Evolutionary conservation across 108 stramenopile species (phyloP).

Genomic region (Pseudonitzschia delicatissima): DNA sequence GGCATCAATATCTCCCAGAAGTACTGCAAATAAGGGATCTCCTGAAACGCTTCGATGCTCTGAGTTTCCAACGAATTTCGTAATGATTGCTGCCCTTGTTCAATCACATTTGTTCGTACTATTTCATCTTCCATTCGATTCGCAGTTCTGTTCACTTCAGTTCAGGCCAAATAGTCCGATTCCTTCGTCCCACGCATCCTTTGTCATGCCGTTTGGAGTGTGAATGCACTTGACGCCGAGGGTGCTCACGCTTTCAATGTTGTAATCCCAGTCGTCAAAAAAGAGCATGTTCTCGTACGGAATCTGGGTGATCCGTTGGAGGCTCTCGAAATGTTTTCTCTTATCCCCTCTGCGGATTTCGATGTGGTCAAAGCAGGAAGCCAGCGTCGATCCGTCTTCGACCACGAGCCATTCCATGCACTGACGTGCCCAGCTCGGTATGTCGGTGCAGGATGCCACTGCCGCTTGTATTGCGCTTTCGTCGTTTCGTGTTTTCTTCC

Average conservation of each 20-base stretch:
- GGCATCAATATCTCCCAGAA: too few relatives aligned
- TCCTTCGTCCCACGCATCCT: constrained; percentile 55
- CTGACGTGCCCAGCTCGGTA: constrained; percentile 64
- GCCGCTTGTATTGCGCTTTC: constrained; percentile 47
- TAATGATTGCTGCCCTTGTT: too few relatives aligned
- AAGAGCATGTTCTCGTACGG: constrained; percentile 79
- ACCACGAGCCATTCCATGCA: constrained; percentile 62
- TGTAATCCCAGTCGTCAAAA: constrained; percentile 85
- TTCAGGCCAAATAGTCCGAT: constrained; percentile 43
- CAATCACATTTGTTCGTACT: too few relatives aligned
- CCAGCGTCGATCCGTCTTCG: constrained; percentile 40
- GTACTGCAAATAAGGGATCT: too few relatives aligned
- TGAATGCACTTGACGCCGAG: constrained; percentile 77
- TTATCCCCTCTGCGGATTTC: constrained; percentile 67
- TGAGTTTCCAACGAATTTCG: too few relatives aligned
- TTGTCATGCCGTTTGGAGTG: constrained; percentile 71
- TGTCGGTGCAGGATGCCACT: constrained; percentile 75
- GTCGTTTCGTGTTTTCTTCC: not conserved
- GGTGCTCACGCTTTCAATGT: constrained; percentile 53
- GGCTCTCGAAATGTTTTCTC: constrained; percentile 53
- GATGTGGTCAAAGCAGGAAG: constrained; percentile 47
- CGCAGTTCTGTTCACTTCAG: too few relatives aligned
- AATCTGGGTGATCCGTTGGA: constrained; percentile 62
- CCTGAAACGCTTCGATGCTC: too few relatives aligned
- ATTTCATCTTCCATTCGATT: too few relatives aligned